Base-by-base conservation (phyloP, 208 protist species). In the Vickermania spadyakhi region DNA sequence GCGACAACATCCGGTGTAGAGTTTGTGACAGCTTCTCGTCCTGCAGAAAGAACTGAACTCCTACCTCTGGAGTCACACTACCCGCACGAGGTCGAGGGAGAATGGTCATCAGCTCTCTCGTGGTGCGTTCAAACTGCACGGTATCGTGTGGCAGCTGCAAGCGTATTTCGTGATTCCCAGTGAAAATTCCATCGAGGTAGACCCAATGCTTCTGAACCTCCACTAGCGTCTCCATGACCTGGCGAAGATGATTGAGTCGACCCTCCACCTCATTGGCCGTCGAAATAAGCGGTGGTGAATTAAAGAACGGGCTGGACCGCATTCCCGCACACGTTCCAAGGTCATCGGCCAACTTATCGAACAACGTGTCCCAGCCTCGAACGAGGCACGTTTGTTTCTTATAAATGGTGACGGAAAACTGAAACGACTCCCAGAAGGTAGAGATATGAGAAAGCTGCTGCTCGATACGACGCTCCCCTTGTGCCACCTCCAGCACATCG, bases 131-230 rank as follows among this genome's bases (percentile, higher is more conserved):
- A 73, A 99, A 99, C 60, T 96, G 85, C 22, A 82, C 58, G 11
- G 80, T 87, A 70, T 99, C 97, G 25, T 79, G 79, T 22, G 98
- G 97, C 25, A 99, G 82, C 58, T 99, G 91, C 54, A 84, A 53
- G 26, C 88, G 86, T 56, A 99, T 98, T 62, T 99, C 98, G 18
- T 73, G 73, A 60, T 85, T 93, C 56, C 92, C 93, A 18, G 80
- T 77, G 65, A 99, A 99, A 60, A 99, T 97, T 51, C 96, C 96
- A 64, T 99, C 97, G 2, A 99, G 83, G 66, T 99, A 98, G 0
- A 99, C 96, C 97, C 98, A 99, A 30, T 91, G 84, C 56, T 96
- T 81, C 76, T 99, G 98, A 31, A 99, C 94, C 52, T 98, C 95
- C 49, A 98, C 62, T 25, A 93, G 73, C 23, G 92, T 75, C 68